Evolutionary conservation across 2,329 filamentous ascomycete species (phyloP).

Genomic region (Colletotrichum noveboracense): DNA sequence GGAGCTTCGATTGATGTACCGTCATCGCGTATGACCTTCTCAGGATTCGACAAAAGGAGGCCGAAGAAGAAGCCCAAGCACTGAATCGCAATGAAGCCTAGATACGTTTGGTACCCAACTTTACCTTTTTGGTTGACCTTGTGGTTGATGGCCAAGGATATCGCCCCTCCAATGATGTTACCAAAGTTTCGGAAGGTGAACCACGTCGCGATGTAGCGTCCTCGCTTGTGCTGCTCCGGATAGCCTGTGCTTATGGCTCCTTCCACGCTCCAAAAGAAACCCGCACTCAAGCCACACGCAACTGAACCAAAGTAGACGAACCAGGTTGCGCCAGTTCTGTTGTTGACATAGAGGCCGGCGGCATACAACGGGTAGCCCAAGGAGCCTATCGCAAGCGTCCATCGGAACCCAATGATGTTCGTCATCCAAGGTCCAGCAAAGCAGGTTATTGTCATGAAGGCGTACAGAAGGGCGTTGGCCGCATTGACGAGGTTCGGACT

Average conservation of each 20-base stretch:
- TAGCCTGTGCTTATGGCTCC: conserved; percentile 70
- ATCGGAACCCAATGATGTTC: conserved; percentile 41
- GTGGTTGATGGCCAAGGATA: conserved; percentile 52
- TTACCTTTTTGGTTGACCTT: conserved; percentile 38
- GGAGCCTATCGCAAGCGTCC: conserved; percentile 45
- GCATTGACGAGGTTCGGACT: conserved; percentile 47
- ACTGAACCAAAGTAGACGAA: conserved; percentile 44
- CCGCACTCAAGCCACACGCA: conserved; percentile 60
- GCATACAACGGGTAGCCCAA: conserved; percentile 70
- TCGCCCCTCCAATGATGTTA: conserved; percentile 54
- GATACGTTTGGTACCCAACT: conserved; percentile 44
- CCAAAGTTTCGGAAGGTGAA: conserved; percentile 44
- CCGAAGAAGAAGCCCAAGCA: conserved; percentile 48
- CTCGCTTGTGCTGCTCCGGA: conserved; percentile 65
- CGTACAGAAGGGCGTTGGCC: conserved; percentile 51
- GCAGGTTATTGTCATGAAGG: conserved; percentile 48
- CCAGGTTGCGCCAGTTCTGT: conserved; percentile 52
- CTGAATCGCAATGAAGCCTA: conserved; percentile 52
- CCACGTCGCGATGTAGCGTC: conserved; percentile 60
- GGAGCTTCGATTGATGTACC: conserved; percentile 39
- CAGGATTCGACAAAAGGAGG: conserved; percentile 46
- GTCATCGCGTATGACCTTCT: conserved; percentile 48
- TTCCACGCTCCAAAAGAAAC: conserved; percentile 73
- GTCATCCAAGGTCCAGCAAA: conserved; percentile 42
- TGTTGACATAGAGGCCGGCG: conserved; percentile 61